A percentile compares a stretch with the other conserved stretches of the same genome.
These are phyloP conservation scores for Thielaviopsis cerberus DNA, from an alignment of 2,329 filamentous ascomycete species.

Conservation along the genomic window DNA sequence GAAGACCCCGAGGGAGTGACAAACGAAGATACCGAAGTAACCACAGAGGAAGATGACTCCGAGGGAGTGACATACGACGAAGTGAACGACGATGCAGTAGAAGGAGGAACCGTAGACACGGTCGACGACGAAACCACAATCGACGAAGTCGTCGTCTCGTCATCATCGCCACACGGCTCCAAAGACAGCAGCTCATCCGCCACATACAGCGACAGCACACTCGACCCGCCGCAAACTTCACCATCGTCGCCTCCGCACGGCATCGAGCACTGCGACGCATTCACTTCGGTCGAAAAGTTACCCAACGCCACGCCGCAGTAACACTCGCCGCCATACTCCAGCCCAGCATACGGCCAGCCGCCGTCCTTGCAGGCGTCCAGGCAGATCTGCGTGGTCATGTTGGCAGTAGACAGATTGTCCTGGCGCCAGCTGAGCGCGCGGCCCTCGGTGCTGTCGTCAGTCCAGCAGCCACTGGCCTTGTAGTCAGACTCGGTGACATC, in stretches of 20 bases:
- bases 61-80: constrained; percentile 9
- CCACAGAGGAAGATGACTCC: constrained; percentile 4
- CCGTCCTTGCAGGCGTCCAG: constrained; percentile 24
- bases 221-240: constrained; percentile 26
- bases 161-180: constrained; percentile 27
- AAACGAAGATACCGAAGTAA: constrained; percentile 12
- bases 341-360: constrained; percentile 30
- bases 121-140: constrained; percentile 11
- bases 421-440: constrained; percentile 28
- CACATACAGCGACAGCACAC: constrained; percentile 27
- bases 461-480: constrained; percentile 43
- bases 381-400: constrained; percentile 26
- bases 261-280: constrained; percentile 27
- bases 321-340: constrained; percentile 29
- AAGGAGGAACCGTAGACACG: too few species aligned
- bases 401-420: constrained; percentile 19
- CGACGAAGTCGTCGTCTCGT: constrained; percentile 15
- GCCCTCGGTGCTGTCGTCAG: constrained; percentile 24
- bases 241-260: constrained; percentile 30
- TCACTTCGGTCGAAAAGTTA: constrained; percentile 23
- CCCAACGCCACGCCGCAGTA: constrained; percentile 36
- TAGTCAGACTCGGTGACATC: constrained; percentile 33
- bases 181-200: constrained; percentile 30
- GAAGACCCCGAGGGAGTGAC: constrained; percentile 10
- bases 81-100: constrained; percentile 12